phyloP scores from a whole-genome alignment of 192 early-diverging fungal genomes.

The Funneliformis mosseae region DNA sequence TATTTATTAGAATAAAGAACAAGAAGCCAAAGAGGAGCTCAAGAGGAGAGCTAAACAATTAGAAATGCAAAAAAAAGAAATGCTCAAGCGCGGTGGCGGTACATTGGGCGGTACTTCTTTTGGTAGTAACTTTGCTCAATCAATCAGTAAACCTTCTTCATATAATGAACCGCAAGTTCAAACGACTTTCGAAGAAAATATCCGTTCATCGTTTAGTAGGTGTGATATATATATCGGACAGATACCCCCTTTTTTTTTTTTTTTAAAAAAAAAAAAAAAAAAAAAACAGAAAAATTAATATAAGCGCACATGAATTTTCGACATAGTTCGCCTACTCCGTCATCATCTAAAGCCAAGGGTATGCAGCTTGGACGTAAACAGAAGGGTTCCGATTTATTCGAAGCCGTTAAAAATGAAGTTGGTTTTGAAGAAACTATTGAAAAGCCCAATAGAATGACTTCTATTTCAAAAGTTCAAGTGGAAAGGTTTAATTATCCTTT shows the following conservation, averaged over 20 bases:
- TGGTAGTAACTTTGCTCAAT: slow-evolving; percentile 43
- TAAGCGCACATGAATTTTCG: not conserved
- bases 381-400: slow-evolving; percentile 76
- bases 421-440: slow-evolving; percentile 55
- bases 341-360: slow-evolving; percentile 69
- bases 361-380: slow-evolving; percentile 96
- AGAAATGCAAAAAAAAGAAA: slow-evolving; percentile 87
- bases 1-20: slow-evolving; percentile 80
- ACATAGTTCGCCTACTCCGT: slow-evolving; percentile 42
- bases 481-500: slow-evolving; percentile 3
- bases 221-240: too few species aligned
- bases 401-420: slow-evolving; percentile 83
- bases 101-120: too few species aligned
- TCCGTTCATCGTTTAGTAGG: slow-evolving; percentile 38
- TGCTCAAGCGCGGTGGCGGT: slow-evolving; percentile 61
- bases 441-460: slow-evolving; percentile 28
- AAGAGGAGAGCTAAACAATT: slow-evolving; percentile 89
- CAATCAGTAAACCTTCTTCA: slow-evolving; percentile 40
- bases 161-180: slow-evolving; percentile 41
- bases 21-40: slow-evolving; percentile 95
- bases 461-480: slow-evolving; percentile 20
- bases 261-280: too few species aligned
- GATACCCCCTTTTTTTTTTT: too few species aligned
- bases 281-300: not conserved
- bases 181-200: slow-evolving; percentile 29